phyloP scores from a whole-genome alignment of 73 alveolate species.

The Tetrahymena elliotti region DNA sequence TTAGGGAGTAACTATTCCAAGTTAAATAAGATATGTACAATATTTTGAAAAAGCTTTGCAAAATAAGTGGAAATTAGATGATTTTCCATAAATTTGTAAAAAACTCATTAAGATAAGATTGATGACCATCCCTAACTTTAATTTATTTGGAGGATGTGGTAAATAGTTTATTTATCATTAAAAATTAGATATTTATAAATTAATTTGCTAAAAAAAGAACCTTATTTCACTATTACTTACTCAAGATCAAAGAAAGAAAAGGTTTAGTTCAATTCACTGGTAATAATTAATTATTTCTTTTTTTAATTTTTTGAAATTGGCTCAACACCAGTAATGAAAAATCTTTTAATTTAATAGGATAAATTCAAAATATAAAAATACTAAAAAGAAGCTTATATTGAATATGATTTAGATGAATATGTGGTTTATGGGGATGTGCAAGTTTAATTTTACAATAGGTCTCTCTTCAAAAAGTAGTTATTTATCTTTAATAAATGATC shows the following conservation, averaged over 20 bases:
- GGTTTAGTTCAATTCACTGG: not conserved
- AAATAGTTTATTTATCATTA: not conserved
- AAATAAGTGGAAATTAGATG: conserved; percentile 25
- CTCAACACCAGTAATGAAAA: not conserved
- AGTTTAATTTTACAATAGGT: conserved; percentile 54
- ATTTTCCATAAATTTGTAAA: conserved; percentile 36
- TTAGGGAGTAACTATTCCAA: conserved; percentile 93
- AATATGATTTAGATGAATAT: not conserved
- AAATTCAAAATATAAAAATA: not conserved
- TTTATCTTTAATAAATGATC: not conserved
- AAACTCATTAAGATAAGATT: conserved; percentile 47
- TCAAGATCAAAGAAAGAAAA: conserved; percentile 1
- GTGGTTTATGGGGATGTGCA: conserved; percentile 71
- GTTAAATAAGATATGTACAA: conserved; percentile 88
- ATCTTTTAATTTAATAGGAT: not conserved
- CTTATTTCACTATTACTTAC: not conserved
- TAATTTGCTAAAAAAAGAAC: not conserved
- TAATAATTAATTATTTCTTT: not conserved
- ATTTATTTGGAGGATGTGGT: conserved; percentile 4
- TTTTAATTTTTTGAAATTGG: no score
- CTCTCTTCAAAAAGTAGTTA: not conserved
- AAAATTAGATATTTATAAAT: no score
- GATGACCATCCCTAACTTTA: conserved; percentile 61
- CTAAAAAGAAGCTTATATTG: not conserved
- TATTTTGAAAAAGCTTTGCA: conserved; percentile 87